phyloP scores from a whole-genome alignment of 2,329 filamentous ascomycete genomes.

The Nannizzia gypsea region DNA sequence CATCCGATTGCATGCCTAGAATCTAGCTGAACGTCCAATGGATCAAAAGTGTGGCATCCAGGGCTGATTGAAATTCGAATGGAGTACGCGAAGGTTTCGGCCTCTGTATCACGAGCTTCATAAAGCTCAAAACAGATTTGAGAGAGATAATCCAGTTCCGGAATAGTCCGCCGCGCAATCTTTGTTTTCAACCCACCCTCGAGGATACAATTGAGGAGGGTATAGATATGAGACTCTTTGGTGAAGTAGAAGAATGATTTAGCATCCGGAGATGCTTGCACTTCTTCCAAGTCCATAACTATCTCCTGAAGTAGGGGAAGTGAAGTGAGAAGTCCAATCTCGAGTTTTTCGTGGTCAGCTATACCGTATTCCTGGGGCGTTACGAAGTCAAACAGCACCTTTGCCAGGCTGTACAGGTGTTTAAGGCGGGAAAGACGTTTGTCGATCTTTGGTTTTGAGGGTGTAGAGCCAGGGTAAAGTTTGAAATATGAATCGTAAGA shows the following conservation, averaged over 20 bases:
- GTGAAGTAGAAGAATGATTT: slow-evolving; percentile 99
- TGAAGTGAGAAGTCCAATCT: slow-evolving; percentile 90
- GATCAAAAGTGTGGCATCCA: slow-evolving; percentile 92
- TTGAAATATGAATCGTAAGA: slow-evolving; percentile 69
- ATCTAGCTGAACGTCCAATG: slow-evolving; percentile 89
- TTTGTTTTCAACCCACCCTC: slow-evolving; percentile 96
- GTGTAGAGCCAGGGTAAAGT: slow-evolving; percentile 65
- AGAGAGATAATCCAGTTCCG: slow-evolving; percentile 91
- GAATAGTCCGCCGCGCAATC: slow-evolving; percentile 87
- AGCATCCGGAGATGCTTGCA: slow-evolving; percentile 85
- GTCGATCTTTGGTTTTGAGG: slow-evolving; percentile 69
- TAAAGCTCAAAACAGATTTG: slow-evolving; percentile 98
- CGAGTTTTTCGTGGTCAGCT: slow-evolving; percentile 89
- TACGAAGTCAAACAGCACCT: slow-evolving; percentile 95
- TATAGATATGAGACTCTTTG: slow-evolving; percentile 98
- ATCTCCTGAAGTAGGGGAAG: slow-evolving; percentile 91
- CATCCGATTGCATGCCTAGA: slow-evolving; percentile 93
- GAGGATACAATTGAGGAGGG: slow-evolving; percentile 90
- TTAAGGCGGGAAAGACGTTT: slow-evolving; percentile 75
- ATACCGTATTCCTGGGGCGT: slow-evolving; percentile 98
- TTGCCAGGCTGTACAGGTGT: slow-evolving; percentile 85
- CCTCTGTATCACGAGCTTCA: slow-evolving; percentile 73
- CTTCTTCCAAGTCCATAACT: slow-evolving; percentile 89
- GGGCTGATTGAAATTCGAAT: slow-evolving; percentile 94
- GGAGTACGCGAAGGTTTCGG: slow-evolving; percentile 76